A percentile compares a stretch with the other conserved stretches of the same genome.
phyloP scores from a whole-genome alignment of 148 eudicot genomes.

The Silene uniflora region DNA sequence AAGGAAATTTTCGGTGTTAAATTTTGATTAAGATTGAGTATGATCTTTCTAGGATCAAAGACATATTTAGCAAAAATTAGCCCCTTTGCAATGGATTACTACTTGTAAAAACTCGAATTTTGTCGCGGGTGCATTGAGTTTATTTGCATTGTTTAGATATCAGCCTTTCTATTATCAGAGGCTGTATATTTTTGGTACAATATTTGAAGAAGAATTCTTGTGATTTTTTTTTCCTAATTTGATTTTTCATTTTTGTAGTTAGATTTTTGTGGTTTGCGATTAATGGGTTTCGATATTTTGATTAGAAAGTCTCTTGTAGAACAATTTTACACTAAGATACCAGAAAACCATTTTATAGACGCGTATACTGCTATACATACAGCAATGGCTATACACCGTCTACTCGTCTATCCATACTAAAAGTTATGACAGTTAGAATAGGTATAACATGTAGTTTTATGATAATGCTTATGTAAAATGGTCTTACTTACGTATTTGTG shows the following conservation, averaged over 20 bases:
- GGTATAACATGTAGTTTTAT: background rate
- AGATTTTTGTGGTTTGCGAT: background rate
- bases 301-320: background rate
- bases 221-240: background rate
- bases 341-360: background rate
- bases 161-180: background rate
- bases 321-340: background rate
- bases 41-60: background rate
- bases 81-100: background rate
- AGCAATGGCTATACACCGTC: no score
- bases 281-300: background rate
- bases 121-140: background rate
- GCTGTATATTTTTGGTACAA: background rate
- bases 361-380: background rate
- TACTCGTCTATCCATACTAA: no score
- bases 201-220: background rate
- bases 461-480: background rate
- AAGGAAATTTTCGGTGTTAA: background rate
- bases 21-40: background rate
- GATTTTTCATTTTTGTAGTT: background rate
- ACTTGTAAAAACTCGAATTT: background rate
- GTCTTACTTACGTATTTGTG: background rate
- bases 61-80: background rate
- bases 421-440: background rate
- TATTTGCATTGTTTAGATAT: background rate